phyloP scores from a whole-genome alignment of 148 eudicot genomes.

The Spergularia marina region DNA sequence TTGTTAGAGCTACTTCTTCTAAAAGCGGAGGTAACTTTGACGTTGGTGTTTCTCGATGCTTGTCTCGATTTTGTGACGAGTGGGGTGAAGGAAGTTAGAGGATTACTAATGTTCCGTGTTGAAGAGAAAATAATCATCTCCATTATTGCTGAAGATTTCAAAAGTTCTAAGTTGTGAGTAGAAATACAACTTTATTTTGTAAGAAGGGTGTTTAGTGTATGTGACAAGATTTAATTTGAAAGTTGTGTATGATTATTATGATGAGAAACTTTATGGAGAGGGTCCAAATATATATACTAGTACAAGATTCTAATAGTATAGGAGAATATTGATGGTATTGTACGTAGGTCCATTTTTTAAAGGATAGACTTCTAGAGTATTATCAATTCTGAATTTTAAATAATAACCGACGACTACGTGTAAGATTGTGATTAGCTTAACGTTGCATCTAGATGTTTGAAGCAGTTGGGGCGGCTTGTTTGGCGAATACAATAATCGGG shows the following conservation, averaged over 20 bases:
- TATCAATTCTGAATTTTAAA: background rate
- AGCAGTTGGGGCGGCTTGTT: slow-evolving; percentile 25
- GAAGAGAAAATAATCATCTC: slow-evolving; percentile 6
- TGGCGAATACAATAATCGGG: background rate
- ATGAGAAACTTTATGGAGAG: background rate
- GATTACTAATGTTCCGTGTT: background rate
- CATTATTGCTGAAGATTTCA: background rate
- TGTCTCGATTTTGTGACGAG: background rate
- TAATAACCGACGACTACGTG: slow-evolving; percentile 3
- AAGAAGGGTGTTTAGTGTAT: background rate
- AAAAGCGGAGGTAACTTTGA: slow-evolving; percentile 13
- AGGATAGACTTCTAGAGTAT: background rate
- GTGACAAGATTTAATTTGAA: background rate
- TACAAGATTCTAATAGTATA: background rate
- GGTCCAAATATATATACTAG: slow-evolving; percentile 7
- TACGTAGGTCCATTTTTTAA: background rate
- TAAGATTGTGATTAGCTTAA: slow-evolving; percentile 6
- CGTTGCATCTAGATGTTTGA: slow-evolving; percentile 14
- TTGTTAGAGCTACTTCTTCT: slow-evolving; percentile 33
- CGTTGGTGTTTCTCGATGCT: slow-evolving; percentile 1
- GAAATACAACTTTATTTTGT: no score
- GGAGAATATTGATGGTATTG: slow-evolving; percentile 7
- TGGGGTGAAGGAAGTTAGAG: slow-evolving; percentile 1
- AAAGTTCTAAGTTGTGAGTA: no score
- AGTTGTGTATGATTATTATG: background rate